Evolutionary conservation across 768 basidiomycete species (phyloP).

Genomic region (Panaeolus cyanescens): DNA sequence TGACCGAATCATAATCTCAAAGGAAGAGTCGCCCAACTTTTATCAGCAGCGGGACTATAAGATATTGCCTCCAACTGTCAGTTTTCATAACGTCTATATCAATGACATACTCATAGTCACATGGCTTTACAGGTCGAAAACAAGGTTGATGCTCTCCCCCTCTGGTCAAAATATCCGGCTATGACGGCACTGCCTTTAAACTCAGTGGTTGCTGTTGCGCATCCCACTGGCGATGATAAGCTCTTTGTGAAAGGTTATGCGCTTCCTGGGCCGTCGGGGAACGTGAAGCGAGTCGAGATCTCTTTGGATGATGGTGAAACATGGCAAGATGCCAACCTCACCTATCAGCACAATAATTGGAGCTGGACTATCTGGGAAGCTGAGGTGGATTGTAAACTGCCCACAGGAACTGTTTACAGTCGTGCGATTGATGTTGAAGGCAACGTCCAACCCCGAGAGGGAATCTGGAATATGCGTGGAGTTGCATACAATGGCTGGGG

Average conservation of each 20-base stretch:
- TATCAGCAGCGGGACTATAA: constrained; percentile 78
- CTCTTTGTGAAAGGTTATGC: constrained; percentile 60
- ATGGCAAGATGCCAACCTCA: constrained; percentile 54
- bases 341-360: constrained; percentile 65
- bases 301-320: constrained; percentile 51
- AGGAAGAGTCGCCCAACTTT: constrained; percentile 62
- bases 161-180: constrained; percentile 59
- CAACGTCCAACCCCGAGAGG: constrained; percentile 47
- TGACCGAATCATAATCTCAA: constrained; percentile 56
- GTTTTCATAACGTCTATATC: constrained; percentile 13
- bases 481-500: constrained; percentile 62
- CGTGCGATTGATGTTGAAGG: constrained; percentile 56
- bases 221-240: constrained; percentile 28
- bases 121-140: constrained; percentile 39
- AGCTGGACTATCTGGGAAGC: constrained; percentile 77
- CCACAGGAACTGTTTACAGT: constrained; percentile 42
- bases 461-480: constrained; percentile 68
- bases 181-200: constrained; percentile 64
- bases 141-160: constrained; percentile 41
- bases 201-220: constrained; percentile 55
- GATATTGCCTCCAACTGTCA: constrained; percentile 52
- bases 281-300: constrained; percentile 51
- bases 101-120: background rate
- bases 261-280: constrained; percentile 44
- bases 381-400: constrained; percentile 35